These are phyloP conservation scores for Meyerozyma elateridarum DNA, from an alignment of 1,139 yeast species.

Conservation along the genomic window DNA sequence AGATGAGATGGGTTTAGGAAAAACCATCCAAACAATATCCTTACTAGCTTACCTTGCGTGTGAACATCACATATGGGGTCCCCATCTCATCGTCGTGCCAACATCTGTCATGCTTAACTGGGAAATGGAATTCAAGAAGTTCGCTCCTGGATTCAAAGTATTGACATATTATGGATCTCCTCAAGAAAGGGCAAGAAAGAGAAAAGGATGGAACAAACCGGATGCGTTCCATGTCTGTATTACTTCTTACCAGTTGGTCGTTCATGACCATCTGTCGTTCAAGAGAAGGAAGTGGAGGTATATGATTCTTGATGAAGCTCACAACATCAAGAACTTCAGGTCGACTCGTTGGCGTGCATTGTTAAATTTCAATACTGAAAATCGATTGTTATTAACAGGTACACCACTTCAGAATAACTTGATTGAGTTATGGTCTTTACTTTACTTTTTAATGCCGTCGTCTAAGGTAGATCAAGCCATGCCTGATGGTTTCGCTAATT, in stretches of 20 bases:
- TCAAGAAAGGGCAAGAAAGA: constrained; percentile 90
- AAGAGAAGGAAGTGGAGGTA: constrained; percentile 91
- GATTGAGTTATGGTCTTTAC: constrained; percentile 89
- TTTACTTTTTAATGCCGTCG: constrained; percentile 94
- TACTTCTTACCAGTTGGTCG: constrained; percentile 92
- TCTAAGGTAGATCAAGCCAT: constrained; percentile 62
- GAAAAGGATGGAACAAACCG: constrained; percentile 97
- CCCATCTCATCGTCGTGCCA: constrained; percentile 94
- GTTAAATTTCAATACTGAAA: constrained; percentile 85
- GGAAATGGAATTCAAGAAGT: constrained; percentile 99
- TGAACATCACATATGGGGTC: constrained; percentile 95
- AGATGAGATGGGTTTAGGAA: constrained; percentile 98
- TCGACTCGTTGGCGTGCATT: constrained; percentile 97
- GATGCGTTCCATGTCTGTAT: constrained; percentile 96
- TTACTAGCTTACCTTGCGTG: constrained; percentile 85
- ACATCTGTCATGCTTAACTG: constrained; percentile 98
- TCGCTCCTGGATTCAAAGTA: constrained; percentile 97
- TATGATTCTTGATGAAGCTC: constrained; percentile 97
- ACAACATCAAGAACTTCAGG: constrained; percentile 91
- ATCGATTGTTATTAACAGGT: constrained; percentile 86
- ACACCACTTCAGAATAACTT: constrained; percentile 91
- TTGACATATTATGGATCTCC: constrained; percentile 97
- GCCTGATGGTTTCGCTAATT: constrained; percentile 96
- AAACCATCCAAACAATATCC: constrained; percentile 93
- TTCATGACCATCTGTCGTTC: constrained; percentile 93